Percentiles rank a stretch among this genome's conserved stretches.
These are phyloP conservation scores for Magnolia kwangsiensis DNA, from an alignment of 164 flowering plant genomes.

Conservation along the genomic window DNA sequence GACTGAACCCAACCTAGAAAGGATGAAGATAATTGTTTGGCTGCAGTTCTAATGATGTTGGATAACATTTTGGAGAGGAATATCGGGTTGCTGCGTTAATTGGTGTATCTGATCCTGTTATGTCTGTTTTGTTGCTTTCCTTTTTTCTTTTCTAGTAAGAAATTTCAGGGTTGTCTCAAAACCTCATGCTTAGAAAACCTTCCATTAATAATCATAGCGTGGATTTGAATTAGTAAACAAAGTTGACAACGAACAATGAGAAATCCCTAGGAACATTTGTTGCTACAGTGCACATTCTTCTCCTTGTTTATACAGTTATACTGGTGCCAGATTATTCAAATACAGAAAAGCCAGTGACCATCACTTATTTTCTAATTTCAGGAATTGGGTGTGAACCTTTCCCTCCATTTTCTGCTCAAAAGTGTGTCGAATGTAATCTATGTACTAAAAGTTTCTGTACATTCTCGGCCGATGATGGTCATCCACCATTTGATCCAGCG, in stretches of 20 bases:
- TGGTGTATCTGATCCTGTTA: too few species aligned
- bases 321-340: not conserved
- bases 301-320: not conserved
- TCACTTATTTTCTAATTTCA: slow-evolving; percentile 2
- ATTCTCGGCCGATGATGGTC: slow-evolving; percentile 1
- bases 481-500: slow-evolving; percentile 12
- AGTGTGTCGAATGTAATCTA: slow-evolving; percentile 13
- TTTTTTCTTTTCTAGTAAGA: not conserved
- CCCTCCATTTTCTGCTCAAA: slow-evolving; percentile 18
- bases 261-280: not conserved
- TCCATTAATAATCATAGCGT: not conserved
- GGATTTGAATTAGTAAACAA: not conserved
- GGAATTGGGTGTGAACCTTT: slow-evolving; percentile 5
- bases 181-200: not conserved
- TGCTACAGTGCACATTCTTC: not conserved
- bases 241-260: too few species aligned
- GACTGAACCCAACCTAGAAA: too few species aligned
- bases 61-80: too few species aligned
- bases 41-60: too few species aligned
- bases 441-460: slow-evolving; percentile 13
- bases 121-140: too few species aligned
- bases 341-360: not conserved
- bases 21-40: too few species aligned
- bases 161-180: not conserved
- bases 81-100: too few species aligned